These are phyloP conservation scores for Trebouxia sp. DNA, from an alignment of 139 green algal species.

Conservation along the genomic window DNA sequence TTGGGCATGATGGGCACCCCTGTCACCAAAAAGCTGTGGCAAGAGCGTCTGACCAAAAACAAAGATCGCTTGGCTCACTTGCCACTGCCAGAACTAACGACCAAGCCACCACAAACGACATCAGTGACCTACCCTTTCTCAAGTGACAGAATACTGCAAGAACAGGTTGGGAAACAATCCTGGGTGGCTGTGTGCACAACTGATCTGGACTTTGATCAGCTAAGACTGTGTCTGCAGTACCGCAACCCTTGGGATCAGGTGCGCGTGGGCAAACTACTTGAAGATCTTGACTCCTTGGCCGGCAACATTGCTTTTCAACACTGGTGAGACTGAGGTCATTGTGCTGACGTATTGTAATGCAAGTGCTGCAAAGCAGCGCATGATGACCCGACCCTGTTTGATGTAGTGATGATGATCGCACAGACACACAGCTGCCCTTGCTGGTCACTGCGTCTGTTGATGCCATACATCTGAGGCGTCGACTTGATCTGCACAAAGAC, in stretches of 20 bases:
- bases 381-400: not conserved
- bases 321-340: slow-evolving; percentile 41
- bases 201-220: not conserved
- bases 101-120: slow-evolving; percentile 33
- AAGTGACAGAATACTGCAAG: slow-evolving; percentile 50
- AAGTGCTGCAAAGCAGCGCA: not conserved
- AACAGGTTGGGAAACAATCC: slow-evolving; percentile 48
- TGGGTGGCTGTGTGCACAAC: not conserved
- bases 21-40: slow-evolving; percentile 64
- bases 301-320: slow-evolving; percentile 78
- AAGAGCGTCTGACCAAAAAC: slow-evolving; percentile 37
- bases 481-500: slow-evolving; percentile 49
- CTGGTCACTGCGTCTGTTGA: slow-evolving; percentile 80
- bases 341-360: not conserved
- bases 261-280: slow-evolving; percentile 76
- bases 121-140: slow-evolving; percentile 63
- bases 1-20: slow-evolving; percentile 6
- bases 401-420: slow-evolving; percentile 39
- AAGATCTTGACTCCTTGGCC: slow-evolving; percentile 84
- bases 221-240: slow-evolving; percentile 52
- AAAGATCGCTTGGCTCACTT: slow-evolving; percentile 17
- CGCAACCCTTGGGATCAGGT: slow-evolving; percentile 73
- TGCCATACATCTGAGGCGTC: slow-evolving; percentile 55
- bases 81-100: not conserved
- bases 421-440: slow-evolving; percentile 51